Evolutionary conservation across 441 rosid genomes (phyloP).

Genomic region (Mallotus repandus): DNA sequence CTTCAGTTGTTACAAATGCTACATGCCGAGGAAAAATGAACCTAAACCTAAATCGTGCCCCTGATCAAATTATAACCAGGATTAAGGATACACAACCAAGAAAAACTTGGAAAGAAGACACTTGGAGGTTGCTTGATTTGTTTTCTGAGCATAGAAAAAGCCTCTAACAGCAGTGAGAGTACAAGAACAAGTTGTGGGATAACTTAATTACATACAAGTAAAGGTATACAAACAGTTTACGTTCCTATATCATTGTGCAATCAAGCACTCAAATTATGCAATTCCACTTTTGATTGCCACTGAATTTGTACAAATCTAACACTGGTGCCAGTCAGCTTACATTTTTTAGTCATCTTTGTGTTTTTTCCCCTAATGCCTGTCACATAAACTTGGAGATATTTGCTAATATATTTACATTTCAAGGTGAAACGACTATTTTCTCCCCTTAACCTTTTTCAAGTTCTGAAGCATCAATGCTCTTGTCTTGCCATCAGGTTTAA

Average conservation of each 20-base stretch:
- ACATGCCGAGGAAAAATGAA: no score
- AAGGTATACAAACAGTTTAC: neutral
- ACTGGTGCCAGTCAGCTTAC: neutral
- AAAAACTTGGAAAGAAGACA: no score
- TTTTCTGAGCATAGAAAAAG: no score
- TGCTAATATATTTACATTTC: neutral
- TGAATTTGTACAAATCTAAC: neutral
- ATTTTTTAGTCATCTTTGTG: neutral
- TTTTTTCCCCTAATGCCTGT: neutral
- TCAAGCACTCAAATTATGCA: no score
- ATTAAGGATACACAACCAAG: no score
- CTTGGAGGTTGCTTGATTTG: no score
- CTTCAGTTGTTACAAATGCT: no score
- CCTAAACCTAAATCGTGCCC: no score
- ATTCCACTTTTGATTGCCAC: no score
- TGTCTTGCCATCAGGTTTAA: slow-evolving; percentile 71
- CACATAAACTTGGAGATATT: neutral
- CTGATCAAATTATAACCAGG: no score
- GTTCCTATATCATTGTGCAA: neutral
- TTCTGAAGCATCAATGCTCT: slow-evolving; percentile 72
- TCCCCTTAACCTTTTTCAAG: slow-evolving; percentile 30
- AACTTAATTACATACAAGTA: neutral
- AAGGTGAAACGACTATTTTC: neutral
- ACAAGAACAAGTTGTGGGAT: neutral
- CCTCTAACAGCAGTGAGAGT: no score